Percentiles rank a stretch among this genome's conserved stretches.
Evolutionary conservation across 176 grass and related monocot species (phyloP).

Genomic region (Avena atlantica): DNA sequence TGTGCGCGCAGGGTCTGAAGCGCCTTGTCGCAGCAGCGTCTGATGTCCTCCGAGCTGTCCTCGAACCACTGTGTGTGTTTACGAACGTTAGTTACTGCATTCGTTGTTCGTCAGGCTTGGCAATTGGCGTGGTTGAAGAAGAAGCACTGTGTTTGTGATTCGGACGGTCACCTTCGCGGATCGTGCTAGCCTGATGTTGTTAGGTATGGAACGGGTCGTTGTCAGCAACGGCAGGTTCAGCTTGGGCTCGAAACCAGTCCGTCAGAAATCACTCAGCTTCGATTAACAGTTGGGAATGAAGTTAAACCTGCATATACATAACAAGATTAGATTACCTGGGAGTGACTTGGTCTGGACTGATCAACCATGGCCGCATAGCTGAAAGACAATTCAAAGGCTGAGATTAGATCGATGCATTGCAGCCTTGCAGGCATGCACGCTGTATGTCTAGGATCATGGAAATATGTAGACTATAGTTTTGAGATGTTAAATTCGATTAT

Average conservation of each 20-base stretch:
- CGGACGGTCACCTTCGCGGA: slow-evolving; percentile 60
- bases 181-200: slow-evolving; percentile 71
- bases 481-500: too few species aligned
- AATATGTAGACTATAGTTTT: too few species aligned
- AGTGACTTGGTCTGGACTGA: slow-evolving; percentile 31
- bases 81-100: neutral
- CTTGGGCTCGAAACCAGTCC: slow-evolving; percentile 40
- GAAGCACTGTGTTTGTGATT: neutral
- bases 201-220: slow-evolving; percentile 42
- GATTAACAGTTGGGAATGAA: neutral
- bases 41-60: slow-evolving; percentile 71
- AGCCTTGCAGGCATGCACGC: too few species aligned
- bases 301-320: neutral
- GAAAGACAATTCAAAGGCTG: neutral
- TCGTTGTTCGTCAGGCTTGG: neutral
- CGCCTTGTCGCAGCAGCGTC: slow-evolving; percentile 70
- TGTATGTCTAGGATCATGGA: too few species aligned
- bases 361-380: slow-evolving; percentile 80
- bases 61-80: slow-evolving; percentile 73
- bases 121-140: neutral
- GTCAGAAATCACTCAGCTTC: neutral
- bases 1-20: slow-evolving; percentile 52
- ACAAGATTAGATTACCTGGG: slow-evolving; percentile 44
- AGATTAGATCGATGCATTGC: neutral
- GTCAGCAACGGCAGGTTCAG: slow-evolving; percentile 74